Percentiles rank a stretch among this genome's conserved stretches.
Conservation (phyloP, 176 grass and related monocot genomes). For the Aegilops umbellulata region DNA sequence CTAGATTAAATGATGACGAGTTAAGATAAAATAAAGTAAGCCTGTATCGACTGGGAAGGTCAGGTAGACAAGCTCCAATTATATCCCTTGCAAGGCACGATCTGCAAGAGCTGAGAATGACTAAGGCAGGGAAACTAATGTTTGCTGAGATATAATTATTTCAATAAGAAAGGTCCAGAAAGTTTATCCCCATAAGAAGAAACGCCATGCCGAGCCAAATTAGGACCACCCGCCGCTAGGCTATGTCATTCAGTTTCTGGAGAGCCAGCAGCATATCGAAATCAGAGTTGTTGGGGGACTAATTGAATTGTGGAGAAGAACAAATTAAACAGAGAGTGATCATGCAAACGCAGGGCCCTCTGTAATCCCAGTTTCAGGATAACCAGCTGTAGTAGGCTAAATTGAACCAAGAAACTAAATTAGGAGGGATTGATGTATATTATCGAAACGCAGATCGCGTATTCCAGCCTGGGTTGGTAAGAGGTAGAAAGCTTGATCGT, state of each 20-base stretch:
- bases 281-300: too few species aligned
- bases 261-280: background rate
- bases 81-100: background rate
- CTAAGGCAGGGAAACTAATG: background rate
- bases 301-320: background rate
- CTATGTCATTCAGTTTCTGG: background rate
- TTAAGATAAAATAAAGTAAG: background rate
- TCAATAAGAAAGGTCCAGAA: too few species aligned
- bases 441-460: background rate
- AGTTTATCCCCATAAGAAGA: background rate
- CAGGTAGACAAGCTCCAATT: background rate
- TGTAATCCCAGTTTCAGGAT: background rate
- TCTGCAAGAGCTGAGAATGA: slow-evolving; percentile 4
- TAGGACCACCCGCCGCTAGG: background rate
- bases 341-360: background rate
- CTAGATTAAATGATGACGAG: too few species aligned
- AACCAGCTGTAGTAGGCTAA: background rate
- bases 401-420: background rate
- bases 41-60: background rate
- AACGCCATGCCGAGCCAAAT: background rate
- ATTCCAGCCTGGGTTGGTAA: background rate
- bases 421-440: background rate
- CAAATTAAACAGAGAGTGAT: background rate
- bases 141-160: background rate
- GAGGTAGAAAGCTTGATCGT: too few species aligned